Percentiles rank a stretch among this genome's conserved stretches.
These are phyloP conservation scores for Rubia tinctorum DNA, from an alignment of 305 asterid genomes.

Conservation along the genomic window DNA sequence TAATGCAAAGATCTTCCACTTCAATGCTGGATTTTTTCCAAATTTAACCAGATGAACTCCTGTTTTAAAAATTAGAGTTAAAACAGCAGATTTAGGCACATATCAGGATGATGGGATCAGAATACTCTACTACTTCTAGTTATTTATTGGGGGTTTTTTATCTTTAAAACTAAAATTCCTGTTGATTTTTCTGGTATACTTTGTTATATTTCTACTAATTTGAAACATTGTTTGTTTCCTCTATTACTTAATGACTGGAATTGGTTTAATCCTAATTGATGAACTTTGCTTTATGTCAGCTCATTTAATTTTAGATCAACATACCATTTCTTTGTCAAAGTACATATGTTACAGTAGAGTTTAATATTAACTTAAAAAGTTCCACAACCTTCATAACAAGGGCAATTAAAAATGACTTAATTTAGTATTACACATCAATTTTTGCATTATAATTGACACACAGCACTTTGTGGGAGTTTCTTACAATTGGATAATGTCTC, in stretches of 20 bases:
- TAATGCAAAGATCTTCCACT: too few species aligned
- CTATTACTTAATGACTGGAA: not conserved
- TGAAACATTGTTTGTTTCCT: not conserved
- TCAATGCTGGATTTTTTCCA: not conserved
- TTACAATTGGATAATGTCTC: too few species aligned
- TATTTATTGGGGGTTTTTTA: not conserved
- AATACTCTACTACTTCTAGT: not conserved
- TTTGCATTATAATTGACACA: too few species aligned
- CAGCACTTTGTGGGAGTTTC: too few species aligned
- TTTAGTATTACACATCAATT: too few species aligned
- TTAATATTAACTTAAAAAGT: too few species aligned
- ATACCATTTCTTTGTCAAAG: too few species aligned
- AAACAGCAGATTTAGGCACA: not conserved
- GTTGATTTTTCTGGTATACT: not conserved
- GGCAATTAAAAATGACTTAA: too few species aligned
- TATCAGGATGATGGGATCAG: not conserved
- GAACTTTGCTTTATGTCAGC: conserved; percentile 32
- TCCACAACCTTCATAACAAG: too few species aligned
- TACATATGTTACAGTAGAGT: too few species aligned
- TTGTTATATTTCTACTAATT: not conserved
- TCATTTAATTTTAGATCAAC: too few species aligned
- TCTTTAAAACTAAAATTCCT: not conserved
- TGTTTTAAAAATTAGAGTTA: not conserved
- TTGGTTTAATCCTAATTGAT: conserved; percentile 27
- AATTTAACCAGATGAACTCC: not conserved